Conservation (phyloP, 352 stramenopile species). For the Pythium plurisporium region DNA sequence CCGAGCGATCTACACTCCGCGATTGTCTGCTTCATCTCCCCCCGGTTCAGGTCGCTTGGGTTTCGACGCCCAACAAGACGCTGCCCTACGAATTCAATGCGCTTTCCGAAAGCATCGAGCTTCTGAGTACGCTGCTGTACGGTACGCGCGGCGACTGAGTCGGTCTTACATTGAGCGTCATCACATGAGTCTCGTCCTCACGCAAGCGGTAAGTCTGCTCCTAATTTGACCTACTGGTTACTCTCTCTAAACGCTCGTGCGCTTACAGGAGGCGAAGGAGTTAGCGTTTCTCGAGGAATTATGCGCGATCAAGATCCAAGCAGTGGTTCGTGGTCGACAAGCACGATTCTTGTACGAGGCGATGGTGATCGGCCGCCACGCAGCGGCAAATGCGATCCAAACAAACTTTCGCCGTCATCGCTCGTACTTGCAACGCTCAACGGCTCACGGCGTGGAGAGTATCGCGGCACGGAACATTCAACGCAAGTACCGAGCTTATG, state of each 20-base stretch:
- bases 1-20: no score
- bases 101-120: conserved; percentile 20
- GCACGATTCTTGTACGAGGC: conserved; percentile 47
- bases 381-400: conserved; percentile 49
- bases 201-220: conserved; percentile 35
- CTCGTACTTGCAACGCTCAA: neutral
- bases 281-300: conserved; percentile 43
- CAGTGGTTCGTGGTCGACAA: conserved; percentile 54
- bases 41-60: neutral
- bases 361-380: conserved; percentile 33
- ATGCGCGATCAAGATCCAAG: conserved; percentile 56
- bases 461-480: conserved; percentile 55
- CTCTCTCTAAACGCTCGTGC: neutral
- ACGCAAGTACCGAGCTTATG: conserved; percentile 30
- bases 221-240: neutral
- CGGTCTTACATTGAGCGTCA: conserved; percentile 57
- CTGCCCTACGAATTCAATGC: conserved; percentile 38
- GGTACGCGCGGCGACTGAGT: conserved; percentile 38
- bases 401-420: conserved; percentile 31
- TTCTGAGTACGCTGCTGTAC: conserved; percentile 20
- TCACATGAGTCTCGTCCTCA: conserved; percentile 41
- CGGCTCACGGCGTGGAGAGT: conserved; percentile 32
- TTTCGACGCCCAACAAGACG: conserved; percentile 2
- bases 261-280: conserved; percentile 32
- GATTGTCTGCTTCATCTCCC: no score